Conservation (phyloP, 805 yeast species). For the Candida pseudofarinosa region DNA sequence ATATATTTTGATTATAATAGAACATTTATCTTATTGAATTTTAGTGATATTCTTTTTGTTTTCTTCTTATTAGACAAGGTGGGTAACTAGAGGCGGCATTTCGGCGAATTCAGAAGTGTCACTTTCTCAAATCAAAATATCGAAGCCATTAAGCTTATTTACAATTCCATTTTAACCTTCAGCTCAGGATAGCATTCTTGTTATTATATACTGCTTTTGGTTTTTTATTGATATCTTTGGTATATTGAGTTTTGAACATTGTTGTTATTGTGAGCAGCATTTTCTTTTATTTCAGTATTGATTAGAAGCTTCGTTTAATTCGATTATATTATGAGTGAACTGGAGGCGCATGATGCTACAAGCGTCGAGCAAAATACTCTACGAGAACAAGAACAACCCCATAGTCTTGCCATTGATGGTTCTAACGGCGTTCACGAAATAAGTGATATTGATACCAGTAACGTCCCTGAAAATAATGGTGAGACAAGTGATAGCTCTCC, state of each 20-base stretch:
- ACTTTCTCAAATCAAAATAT: too few relatives aligned
- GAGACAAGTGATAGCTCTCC: slow-evolving; percentile 27
- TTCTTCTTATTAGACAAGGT: neutral
- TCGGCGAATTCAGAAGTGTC: too few relatives aligned
- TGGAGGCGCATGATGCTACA: neutral
- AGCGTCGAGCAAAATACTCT: neutral
- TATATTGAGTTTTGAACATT: too few relatives aligned
- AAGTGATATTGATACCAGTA: neutral
- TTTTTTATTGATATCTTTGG: too few relatives aligned
- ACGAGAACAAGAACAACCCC: neutral
- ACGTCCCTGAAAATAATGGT: slow-evolving; percentile 1
- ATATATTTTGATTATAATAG: too few relatives aligned
- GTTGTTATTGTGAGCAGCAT: too few relatives aligned
- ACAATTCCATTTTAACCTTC: too few relatives aligned
- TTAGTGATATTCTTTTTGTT: neutral
- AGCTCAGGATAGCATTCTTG: too few relatives aligned
- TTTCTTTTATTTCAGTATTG: too few relatives aligned
- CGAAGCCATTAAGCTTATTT: too few relatives aligned
- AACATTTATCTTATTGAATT: neutral
- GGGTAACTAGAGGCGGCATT: too few relatives aligned
- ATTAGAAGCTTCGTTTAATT: neutral
- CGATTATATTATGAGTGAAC: neutral
- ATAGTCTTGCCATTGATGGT: neutral
- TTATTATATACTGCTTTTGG: too few relatives aligned
- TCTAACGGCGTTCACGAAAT: neutral